Conservation (phyloP, 2,329 filamentous ascomycete species). For the Aspergillus neoniger region DNA sequence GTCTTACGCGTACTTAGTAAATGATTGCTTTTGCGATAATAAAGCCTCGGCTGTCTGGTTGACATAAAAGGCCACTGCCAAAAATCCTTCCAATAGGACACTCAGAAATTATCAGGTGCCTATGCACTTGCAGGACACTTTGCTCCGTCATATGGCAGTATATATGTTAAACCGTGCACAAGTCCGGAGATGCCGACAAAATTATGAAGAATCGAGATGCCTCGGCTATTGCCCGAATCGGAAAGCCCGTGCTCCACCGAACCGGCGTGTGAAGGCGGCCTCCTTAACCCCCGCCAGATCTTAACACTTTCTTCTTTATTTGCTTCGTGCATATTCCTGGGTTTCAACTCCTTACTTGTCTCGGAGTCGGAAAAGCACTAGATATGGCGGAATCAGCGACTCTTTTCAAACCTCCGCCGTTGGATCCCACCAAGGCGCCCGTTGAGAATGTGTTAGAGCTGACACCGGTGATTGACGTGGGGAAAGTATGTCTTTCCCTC, state of each 20-base stretch:
- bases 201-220: not conserved
- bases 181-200: not conserved
- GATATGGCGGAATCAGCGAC: conserved; percentile 50
- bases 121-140: no score
- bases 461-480: conserved; percentile 65
- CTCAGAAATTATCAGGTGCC: no score
- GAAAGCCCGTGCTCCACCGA: not conserved
- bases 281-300: not conserved
- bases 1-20: no score
- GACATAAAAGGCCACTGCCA: no score
- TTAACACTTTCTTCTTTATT: not conserved
- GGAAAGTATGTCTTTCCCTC: conserved; percentile 56
- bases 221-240: conserved; percentile 20
- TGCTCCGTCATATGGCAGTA: no score
- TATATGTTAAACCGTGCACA: no score
- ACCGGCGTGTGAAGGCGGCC: conserved; percentile 8
- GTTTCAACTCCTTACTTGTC: not conserved
- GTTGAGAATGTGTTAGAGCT: conserved; percentile 91
- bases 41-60: no score
- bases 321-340: not conserved
- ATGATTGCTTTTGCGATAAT: no score
- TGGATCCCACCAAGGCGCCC: conserved; percentile 70
- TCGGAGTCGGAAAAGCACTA: not conserved
- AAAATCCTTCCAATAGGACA: no score
- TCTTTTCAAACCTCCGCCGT: conserved; percentile 72